Conservation (phyloP, 2,329 filamentous ascomycete genomes). For the Aureobasidium sp. region DNA sequence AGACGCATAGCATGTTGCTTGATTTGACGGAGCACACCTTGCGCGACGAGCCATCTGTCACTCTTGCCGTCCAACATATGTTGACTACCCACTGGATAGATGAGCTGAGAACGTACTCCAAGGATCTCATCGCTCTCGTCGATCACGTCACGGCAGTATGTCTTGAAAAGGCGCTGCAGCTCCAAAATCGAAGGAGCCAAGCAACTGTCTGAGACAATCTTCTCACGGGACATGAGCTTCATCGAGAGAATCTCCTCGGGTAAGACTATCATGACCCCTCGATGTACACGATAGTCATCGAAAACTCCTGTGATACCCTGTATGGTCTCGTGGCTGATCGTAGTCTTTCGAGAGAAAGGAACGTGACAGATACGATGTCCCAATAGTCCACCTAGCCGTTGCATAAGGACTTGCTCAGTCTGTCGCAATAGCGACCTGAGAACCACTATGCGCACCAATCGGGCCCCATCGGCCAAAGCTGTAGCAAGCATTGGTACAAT, state of each 20-base stretch:
- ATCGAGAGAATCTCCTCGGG: constrained; percentile 62
- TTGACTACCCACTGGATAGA: constrained; percentile 39
- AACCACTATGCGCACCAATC: constrained; percentile 49
- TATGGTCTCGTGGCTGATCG: constrained; percentile 22
- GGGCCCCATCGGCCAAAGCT: constrained; percentile 31
- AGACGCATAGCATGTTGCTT: constrained; percentile 29
- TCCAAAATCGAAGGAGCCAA: constrained; percentile 44
- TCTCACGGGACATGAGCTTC: constrained; percentile 54
- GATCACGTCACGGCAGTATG: constrained; percentile 50
- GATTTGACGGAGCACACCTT: constrained; percentile 31
- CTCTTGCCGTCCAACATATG: constrained; percentile 34
- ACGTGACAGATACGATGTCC: constrained; percentile 49
- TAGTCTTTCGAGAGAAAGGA: constrained; percentile 50
- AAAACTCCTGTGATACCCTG: neutral
- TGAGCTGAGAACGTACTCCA: constrained; percentile 35
- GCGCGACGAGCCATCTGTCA: constrained; percentile 32
- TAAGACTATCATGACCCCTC: constrained; percentile 51
- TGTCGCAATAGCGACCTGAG: constrained; percentile 51
- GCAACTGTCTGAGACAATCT: constrained; percentile 41
- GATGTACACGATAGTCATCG: neutral
- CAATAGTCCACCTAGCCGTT: constrained; percentile 49
- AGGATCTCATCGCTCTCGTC: constrained; percentile 53
- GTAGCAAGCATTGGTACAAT: constrained; percentile 59
- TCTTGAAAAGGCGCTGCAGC: constrained; percentile 45
- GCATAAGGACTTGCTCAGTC: constrained; percentile 50